A percentile compares a stretch with the other conserved stretches of the same genome.
Conservation (phyloP, 352 stramenopile genomes). For the Achlya hypogyna region DNA sequence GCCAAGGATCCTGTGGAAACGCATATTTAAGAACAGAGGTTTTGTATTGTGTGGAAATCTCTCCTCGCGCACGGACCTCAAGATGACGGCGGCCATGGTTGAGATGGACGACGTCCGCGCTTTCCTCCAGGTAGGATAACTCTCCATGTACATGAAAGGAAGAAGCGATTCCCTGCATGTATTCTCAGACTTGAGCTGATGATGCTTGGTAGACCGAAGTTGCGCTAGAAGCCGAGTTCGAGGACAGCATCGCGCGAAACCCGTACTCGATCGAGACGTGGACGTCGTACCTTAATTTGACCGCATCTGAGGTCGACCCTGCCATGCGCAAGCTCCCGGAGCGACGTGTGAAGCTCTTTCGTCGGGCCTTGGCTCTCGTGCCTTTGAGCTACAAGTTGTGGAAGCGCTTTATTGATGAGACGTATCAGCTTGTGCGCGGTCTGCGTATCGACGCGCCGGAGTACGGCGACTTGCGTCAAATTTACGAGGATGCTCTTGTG, state of each 20-base stretch:
- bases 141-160: not conserved
- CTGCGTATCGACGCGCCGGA: conserved; percentile 42
- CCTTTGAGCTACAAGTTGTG: conserved; percentile 94
- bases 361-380: conserved; percentile 74
- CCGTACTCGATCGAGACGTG: conserved; percentile 82
- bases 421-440: conserved; percentile 53
- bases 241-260: conserved; percentile 78
- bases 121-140: not conserved
- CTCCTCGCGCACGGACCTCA: not conserved
- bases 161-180: not conserved
- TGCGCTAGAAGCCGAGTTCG: conserved; percentile 33
- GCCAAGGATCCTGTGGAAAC: not conserved
- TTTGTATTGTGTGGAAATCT: conserved; percentile 1
- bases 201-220: conserved; percentile 6
- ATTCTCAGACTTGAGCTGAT: not conserved
- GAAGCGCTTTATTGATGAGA: conserved; percentile 80
- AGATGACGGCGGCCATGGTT: not conserved
- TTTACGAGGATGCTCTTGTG: conserved; percentile 86
- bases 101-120: conserved; percentile 16
- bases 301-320: conserved; percentile 20
- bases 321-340: conserved; percentile 9
- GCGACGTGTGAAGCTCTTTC: conserved; percentile 62
- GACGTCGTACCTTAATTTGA: conserved; percentile 48
- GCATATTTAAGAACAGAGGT: conserved; percentile 10
- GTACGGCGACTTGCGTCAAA: conserved; percentile 31